Conservation (phyloP, 768 basidiomycete genomes). For the Pleurotus salmoneostramineus region DNA sequence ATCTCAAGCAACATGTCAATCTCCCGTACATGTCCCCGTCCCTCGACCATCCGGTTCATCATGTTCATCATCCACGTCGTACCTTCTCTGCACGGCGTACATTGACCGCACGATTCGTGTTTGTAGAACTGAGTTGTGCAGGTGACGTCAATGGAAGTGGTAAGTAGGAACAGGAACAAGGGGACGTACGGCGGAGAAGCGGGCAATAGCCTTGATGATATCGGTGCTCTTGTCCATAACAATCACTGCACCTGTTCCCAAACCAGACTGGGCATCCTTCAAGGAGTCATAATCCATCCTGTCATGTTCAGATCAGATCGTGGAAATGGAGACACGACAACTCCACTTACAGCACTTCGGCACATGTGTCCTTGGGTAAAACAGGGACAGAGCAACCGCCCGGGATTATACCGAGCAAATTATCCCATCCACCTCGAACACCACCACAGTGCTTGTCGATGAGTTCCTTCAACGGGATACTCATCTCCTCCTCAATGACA, state of each 20-base stretch:
- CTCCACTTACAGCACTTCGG: constrained; percentile 77
- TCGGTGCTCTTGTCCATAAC: constrained; percentile 99
- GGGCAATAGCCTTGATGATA: constrained; percentile 89
- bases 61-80: constrained; percentile 99
- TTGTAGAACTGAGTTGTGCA: constrained; percentile 75
- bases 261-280: constrained; percentile 93
- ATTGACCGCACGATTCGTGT: constrained; percentile 98
- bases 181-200: constrained; percentile 70
- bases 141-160: background rate
- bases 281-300: constrained; percentile 99
- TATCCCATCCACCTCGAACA: constrained; percentile 93
- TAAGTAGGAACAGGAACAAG: background rate
- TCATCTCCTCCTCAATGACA: constrained; percentile 99
- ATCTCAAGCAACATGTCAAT: constrained; percentile 98
- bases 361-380: constrained; percentile 77
- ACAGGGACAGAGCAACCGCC: constrained; percentile 95
- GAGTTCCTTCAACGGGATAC: constrained; percentile 89
- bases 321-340: constrained; percentile 5
- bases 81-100: constrained; percentile 90
- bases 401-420: constrained; percentile 93
- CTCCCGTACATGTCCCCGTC: constrained; percentile 86
- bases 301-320: background rate
- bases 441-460: constrained; percentile 98
- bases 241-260: constrained; percentile 97
- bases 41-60: constrained; percentile 96